Percentiles rank a stretch among this genome's conserved stretches.
Evolutionary conservation across 2,329 filamentous ascomycete genomes (phyloP).

Genomic region (Neofusicoccum cordaticola): DNA sequence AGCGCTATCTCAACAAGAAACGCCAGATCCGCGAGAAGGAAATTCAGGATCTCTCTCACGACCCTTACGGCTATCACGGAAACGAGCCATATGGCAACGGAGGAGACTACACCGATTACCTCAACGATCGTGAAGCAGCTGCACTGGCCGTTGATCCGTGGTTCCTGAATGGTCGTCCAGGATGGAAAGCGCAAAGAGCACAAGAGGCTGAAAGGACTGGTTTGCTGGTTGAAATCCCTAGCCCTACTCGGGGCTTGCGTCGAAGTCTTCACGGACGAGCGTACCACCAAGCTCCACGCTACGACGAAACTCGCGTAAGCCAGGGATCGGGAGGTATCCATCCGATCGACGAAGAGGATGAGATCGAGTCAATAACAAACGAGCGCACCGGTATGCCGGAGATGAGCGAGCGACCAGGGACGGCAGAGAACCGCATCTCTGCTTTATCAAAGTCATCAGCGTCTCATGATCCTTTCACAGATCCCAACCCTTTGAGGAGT

Average conservation of each 20-base stretch:
- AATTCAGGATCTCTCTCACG: constrained; percentile 51
- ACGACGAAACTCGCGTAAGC: constrained; percentile 49
- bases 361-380: constrained; percentile 47
- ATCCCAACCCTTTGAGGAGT: constrained; percentile 36
- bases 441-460: constrained; percentile 20
- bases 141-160: constrained; percentile 8
- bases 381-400: constrained; percentile 23
- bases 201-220: constrained; percentile 46
- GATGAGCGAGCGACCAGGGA: constrained; percentile 25
- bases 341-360: constrained; percentile 62
- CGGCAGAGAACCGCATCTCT: constrained; percentile 26
- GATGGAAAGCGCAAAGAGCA: constrained; percentile 30
- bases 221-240: constrained; percentile 47
- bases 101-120: not conserved
- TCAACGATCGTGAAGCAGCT: constrained; percentile 11
- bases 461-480: constrained; percentile 42
- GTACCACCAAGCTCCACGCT: constrained; percentile 37
- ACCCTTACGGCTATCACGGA: constrained; percentile 43
- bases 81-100: not conserved
- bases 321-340: constrained; percentile 57
- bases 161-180: constrained; percentile 21
- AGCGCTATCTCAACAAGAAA: constrained; percentile 38
- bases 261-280: constrained; percentile 37
- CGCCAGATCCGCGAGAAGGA: constrained; percentile 52
- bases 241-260: constrained; percentile 47